phyloP scores from a whole-genome alignment of 305 asterid species.

The Fraxinus baroniana region DNA sequence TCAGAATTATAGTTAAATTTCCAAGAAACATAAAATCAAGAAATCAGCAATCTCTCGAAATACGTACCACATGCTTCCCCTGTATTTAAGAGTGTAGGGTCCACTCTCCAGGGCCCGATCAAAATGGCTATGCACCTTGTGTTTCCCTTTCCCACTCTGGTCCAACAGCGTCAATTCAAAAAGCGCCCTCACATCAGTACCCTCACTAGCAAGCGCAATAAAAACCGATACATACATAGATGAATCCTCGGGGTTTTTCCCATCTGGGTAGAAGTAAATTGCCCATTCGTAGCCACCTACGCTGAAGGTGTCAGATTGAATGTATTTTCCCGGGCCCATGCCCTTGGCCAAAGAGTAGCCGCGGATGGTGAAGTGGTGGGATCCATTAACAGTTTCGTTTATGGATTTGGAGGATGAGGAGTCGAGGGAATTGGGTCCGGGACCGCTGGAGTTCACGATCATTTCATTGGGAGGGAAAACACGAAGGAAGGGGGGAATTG shows the following conservation, averaged over 20 bases:
- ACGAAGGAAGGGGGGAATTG: neutral
- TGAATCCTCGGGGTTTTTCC: conserved; percentile 78
- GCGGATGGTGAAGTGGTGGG: conserved; percentile 78
- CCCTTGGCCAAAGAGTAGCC: conserved; percentile 95
- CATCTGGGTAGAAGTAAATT: conserved; percentile 85
- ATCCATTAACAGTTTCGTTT: conserved; percentile 86
- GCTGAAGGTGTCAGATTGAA: conserved; percentile 70
- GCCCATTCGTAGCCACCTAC: conserved; percentile 96
- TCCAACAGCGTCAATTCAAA: conserved; percentile 89
- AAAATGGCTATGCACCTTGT: conserved; percentile 90
- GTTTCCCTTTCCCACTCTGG: conserved; percentile 87
- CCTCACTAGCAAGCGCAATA: conserved; percentile 86
- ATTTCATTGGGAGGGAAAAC: conserved; percentile 36
- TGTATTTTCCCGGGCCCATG: conserved; percentile 82
- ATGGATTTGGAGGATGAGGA: conserved; percentile 65
- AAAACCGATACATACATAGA: conserved; percentile 75
- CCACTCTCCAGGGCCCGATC: conserved; percentile 92
- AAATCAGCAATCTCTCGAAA: neutral
- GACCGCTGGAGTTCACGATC: conserved; percentile 46
- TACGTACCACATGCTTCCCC: conserved; percentile 94
- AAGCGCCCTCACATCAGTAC: conserved; percentile 83
- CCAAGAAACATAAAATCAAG: neutral
- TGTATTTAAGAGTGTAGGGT: conserved; percentile 81
- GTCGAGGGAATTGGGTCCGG: conserved; percentile 34
- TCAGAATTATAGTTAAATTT: neutral